Evolutionary conservation across 78 protist species (phyloP).

Genomic region (Dictyostelium brefeldianum): DNA sequence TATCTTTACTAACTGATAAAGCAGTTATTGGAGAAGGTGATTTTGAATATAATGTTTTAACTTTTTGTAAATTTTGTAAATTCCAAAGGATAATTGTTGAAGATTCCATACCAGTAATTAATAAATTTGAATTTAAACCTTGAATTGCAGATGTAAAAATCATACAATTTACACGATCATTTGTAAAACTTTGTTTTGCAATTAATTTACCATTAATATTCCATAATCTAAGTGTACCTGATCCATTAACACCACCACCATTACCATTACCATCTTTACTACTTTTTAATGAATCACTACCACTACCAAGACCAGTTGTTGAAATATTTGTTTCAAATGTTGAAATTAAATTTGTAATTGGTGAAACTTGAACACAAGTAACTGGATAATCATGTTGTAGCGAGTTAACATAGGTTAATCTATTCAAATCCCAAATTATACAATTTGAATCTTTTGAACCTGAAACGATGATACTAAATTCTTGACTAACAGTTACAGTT

Average conservation of each 20-base stretch:
- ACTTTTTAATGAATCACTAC: not conserved
- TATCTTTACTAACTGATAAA: slow-evolving; percentile 52
- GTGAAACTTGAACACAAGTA: slow-evolving; percentile 65
- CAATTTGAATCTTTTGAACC: slow-evolving; percentile 81
- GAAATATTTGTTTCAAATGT: slow-evolving; percentile 31
- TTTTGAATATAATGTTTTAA: slow-evolving; percentile 16
- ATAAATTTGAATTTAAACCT: slow-evolving; percentile 57
- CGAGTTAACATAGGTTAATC: slow-evolving; percentile 55
- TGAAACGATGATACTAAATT: slow-evolving; percentile 48
- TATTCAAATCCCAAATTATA: slow-evolving; percentile 88
- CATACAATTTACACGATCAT: slow-evolving; percentile 77
- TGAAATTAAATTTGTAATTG: slow-evolving; percentile 57
- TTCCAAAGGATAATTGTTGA: slow-evolving; percentile 69
- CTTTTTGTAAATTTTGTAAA: slow-evolving; percentile 24
- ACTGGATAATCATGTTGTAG: slow-evolving; percentile 65
- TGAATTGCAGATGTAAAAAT: slow-evolving; percentile 46
- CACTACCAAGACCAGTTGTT: too few relatives aligned
- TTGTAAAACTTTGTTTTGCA: not conserved
- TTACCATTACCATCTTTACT: slow-evolving; percentile 9
- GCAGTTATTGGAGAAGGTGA: slow-evolving; percentile 66
- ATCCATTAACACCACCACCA: not conserved
- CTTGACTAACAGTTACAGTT: slow-evolving; percentile 71
- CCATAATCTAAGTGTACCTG: slow-evolving; percentile 58
- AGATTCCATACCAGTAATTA: slow-evolving; percentile 82
- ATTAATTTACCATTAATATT: slow-evolving; percentile 49